Percentiles rank a stretch among this genome's conserved stretches.
phyloP scores from a whole-genome alignment of 2,329 filamentous ascomycete species.

The Aspergillus oerlinghausenensis region DNA sequence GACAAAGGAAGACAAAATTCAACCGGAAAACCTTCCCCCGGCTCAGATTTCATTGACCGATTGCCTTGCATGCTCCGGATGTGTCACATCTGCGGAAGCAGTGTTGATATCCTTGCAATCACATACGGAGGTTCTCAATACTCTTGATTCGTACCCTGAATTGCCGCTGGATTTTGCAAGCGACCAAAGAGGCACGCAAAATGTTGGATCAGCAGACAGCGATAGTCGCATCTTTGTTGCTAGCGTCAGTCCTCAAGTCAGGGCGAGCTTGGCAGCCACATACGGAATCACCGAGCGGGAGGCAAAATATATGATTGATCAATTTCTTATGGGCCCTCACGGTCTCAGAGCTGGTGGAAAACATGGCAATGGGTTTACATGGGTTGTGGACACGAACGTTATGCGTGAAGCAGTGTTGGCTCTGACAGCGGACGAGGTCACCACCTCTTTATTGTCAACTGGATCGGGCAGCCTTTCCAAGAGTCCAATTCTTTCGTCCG shows the following conservation, averaged over 20 bases:
- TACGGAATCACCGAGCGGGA: constrained; percentile 69
- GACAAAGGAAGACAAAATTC: constrained; percentile 79
- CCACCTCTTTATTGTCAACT: constrained; percentile 32
- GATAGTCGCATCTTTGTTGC: constrained; percentile 80
- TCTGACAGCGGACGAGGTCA: constrained; percentile 68
- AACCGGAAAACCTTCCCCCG: constrained; percentile 56
- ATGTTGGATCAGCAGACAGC: constrained; percentile 11
- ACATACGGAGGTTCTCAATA: constrained; percentile 81
- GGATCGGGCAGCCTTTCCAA: constrained; percentile 27
- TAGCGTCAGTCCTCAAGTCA: constrained; percentile 84
- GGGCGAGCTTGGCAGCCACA: constrained; percentile 82
- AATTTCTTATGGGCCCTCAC: constrained; percentile 66
- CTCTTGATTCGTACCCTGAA: constrained; percentile 62
- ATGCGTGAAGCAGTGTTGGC: constrained; percentile 80
- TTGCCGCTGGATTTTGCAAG: constrained; percentile 27
- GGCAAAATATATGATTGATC: constrained; percentile 76
- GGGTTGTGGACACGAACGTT: constrained; percentile 85
- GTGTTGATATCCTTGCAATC: constrained; percentile 94
- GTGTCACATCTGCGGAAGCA: constrained; percentile 94
- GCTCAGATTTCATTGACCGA: constrained; percentile 95
- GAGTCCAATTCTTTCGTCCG: constrained; percentile 64
- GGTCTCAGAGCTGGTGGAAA: constrained; percentile 68
- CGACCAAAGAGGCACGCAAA: constrained; percentile 44
- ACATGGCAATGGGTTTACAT: constrained; percentile 73
- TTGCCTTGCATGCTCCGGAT: constrained; percentile 94